Base-by-base conservation (phyloP, 1,284 basidiomycete genomes). In the Singerocomus inundabilis region DNA sequence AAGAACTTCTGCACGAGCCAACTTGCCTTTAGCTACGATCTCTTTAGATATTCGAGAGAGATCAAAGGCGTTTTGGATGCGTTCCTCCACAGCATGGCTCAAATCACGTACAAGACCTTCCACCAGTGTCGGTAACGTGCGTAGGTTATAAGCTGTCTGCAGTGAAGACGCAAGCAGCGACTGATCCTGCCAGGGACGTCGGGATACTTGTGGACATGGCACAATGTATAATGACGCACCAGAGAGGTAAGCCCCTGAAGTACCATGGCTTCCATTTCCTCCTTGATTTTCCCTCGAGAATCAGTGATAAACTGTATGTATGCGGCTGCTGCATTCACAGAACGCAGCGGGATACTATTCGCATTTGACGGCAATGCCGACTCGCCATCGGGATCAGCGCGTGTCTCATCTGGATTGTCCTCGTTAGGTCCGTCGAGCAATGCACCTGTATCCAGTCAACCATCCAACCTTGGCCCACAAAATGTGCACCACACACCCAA, bases 61-160 rank as follows among this genome's bases (percentile, higher is more conserved):
- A 65, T 98, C 95, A 64, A 98, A 97, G 0, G 93, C 85, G 34
- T 76, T 79, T 16, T 80, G 81, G 46, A 96, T 92, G 6, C 92
- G 80, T 30, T 82, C 78, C 49, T 91, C 87, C 3, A 97, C 87
- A 0, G 90, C 86, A 49, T 93, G 85, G 24, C 88, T 91, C 11
- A 98, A 74, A 63, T 97, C 92, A 5, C 73, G 71, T 13, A 97
- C 74, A 0, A 98, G 79, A 51, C 84, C 84, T 51, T 87, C 82
- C 1, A 98, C 91, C 3, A 98, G 80, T 18, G 84, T 78, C 0
- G 94, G 90, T 4, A 98, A 76, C 7, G 92, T 82, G 24, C 88
- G 79, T 7, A 99, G 80, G 66, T 98, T 98, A 70, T 93, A 90
- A 3, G 95, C 93, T 0, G 93, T 97, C 75, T 98, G 96, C 8